Evolutionary conservation across 2,329 filamentous ascomycete genomes (phyloP).

Genomic region (Colletotrichum gigasporum): DNA sequence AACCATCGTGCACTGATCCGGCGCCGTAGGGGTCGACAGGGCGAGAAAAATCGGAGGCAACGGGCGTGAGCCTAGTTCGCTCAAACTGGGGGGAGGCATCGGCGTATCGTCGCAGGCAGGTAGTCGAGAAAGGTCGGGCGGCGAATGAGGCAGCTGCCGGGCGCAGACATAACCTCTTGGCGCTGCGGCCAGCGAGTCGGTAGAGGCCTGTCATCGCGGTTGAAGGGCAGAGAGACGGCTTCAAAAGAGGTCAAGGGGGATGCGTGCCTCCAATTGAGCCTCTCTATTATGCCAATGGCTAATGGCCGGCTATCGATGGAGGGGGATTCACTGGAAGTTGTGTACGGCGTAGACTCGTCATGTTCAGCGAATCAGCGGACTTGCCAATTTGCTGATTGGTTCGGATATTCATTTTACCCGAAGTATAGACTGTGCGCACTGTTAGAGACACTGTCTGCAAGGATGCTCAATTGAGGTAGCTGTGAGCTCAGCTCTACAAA

Average conservation of each 20-base stretch:
- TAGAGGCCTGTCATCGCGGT: conserved; percentile 76
- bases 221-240: conserved; percentile 39
- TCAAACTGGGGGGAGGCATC: conserved; percentile 57
- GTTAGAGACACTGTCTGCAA: neutral
- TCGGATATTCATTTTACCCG: conserved; percentile 12
- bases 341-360: conserved; percentile 32
- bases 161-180: conserved; percentile 72
- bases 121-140: conserved; percentile 72
- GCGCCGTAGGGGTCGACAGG: conserved; percentile 58
- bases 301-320: conserved; percentile 30
- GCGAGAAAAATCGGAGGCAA: conserved; percentile 70
- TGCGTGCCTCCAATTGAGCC: conserved; percentile 34
- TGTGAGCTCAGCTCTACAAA: neutral
- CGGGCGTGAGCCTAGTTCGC: conserved; percentile 71
- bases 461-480: conserved; percentile 8
- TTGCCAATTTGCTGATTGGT: conserved; percentile 27
- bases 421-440: conserved; percentile 11
- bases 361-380: conserved; percentile 25
- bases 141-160: conserved; percentile 46
- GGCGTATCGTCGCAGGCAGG: conserved; percentile 70
- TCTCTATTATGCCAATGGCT: conserved; percentile 33
- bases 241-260: conserved; percentile 38
- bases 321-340: conserved; percentile 29
- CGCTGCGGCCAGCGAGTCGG: conserved; percentile 76
- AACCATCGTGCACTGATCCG: conserved; percentile 53